A percentile compares a stretch with the other conserved stretches of the same genome.
Evolutionary conservation across 23 red algal species (phyloP).

Genomic region (Agarophyton chilense): DNA sequence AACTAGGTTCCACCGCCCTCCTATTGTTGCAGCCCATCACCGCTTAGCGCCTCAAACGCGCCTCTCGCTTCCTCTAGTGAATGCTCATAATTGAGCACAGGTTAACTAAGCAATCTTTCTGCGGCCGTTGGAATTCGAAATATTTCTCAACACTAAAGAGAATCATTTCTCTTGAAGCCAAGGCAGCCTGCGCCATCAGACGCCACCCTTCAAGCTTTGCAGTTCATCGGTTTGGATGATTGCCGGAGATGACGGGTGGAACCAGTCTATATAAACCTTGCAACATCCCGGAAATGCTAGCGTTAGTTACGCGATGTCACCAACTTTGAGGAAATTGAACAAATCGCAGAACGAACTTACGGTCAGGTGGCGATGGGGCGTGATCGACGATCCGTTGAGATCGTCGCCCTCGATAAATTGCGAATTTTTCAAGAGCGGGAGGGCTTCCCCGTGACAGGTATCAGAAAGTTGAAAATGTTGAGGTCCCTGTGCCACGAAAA

Average conservation of each 20-base stretch:
- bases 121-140: too few relatives aligned
- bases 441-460: conserved; percentile 93
- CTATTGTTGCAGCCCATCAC: too few relatives aligned
- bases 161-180: too few relatives aligned
- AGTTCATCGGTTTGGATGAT: neutral
- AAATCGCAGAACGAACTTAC: conserved; percentile 98
- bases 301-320: conserved; percentile 80
- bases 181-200: too few relatives aligned
- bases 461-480: conserved; percentile 94
- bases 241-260: conserved; percentile 20
- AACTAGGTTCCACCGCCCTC: too few relatives aligned
- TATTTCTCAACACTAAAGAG: too few relatives aligned
- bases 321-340: conserved; percentile 91
- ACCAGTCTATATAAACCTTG: conserved; percentile 45
- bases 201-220: too few relatives aligned
- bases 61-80: too few relatives aligned
- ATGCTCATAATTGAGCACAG: too few relatives aligned
- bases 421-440: conserved; percentile 97
- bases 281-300: conserved; percentile 57
- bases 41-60: too few relatives aligned
- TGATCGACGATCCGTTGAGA: conserved; percentile 71
- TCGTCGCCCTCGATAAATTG: conserved; percentile 93
- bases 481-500: conserved; percentile 88
- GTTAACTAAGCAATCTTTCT: too few relatives aligned
- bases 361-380: conserved; percentile 87